phyloP scores from a whole-genome alignment of 139 green algal genomes.

The Eudorina sp. region DNA sequence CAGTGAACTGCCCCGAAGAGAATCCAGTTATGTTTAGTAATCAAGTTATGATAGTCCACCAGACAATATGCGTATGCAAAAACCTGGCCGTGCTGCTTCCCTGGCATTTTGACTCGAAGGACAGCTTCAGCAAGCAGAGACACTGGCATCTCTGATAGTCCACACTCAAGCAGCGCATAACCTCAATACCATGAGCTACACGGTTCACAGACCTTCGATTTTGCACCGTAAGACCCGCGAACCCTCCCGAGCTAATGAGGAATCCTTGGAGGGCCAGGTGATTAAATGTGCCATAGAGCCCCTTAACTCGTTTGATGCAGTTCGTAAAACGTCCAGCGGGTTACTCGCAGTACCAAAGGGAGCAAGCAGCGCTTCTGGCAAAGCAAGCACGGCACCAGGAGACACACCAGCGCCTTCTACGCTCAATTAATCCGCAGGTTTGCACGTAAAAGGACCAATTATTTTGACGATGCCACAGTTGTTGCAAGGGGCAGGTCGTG shows the following conservation, averaged over 20 bases:
- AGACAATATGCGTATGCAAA: too few species aligned
- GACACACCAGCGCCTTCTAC: conserved; percentile 13
- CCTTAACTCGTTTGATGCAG: too few species aligned
- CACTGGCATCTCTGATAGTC: background rate
- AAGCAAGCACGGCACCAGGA: conserved; percentile 39
- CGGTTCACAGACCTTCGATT: conserved; percentile 6
- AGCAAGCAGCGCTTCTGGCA: conserved; percentile 3
- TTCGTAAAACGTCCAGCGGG: background rate
- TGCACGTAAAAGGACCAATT: too few species aligned
- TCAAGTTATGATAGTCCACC: too few species aligned
- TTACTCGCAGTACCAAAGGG: conserved; percentile 26
- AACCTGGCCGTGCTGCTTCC: too few species aligned
- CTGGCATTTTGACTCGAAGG: background rate
- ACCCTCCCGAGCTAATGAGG: conserved; percentile 1
- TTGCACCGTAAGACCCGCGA: background rate
- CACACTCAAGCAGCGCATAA: background rate
- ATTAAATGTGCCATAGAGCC: too few species aligned
- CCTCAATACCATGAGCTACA: background rate
- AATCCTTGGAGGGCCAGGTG: background rate
- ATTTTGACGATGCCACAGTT: too few species aligned
- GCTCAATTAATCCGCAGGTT: background rate
- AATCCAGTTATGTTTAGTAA: too few species aligned
- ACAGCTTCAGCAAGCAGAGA: background rate
- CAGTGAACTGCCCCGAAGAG: too few species aligned
- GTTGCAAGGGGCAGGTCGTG: too few species aligned